These are phyloP conservation scores for Fraxinus dipetala DNA, from an alignment of 305 asterid genomes.

Conservation along the genomic window DNA sequence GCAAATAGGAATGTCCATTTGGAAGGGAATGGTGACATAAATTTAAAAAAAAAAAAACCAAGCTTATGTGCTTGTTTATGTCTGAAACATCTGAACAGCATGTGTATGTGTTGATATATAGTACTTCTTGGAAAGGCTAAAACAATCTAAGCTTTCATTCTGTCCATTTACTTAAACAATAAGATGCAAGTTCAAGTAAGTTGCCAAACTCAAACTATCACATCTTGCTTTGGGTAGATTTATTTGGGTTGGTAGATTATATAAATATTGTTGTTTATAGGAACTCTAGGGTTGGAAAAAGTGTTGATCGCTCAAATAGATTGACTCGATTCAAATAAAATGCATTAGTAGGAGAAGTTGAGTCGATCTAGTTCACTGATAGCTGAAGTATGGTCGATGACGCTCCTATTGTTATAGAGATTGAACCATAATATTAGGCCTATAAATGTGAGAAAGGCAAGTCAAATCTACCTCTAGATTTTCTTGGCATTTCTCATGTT, in stretches of 20 bases:
- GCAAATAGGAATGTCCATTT: conserved; percentile 21
- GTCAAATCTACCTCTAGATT: neutral
- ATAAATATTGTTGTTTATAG: neutral
- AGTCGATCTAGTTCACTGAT: no score
- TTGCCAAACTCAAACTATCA: neutral
- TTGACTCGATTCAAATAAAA: neutral
- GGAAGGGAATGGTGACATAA: conserved; percentile 22
- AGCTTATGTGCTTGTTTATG: neutral
- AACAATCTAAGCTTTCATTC: neutral
- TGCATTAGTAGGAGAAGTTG: neutral
- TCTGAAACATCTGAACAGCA: conserved; percentile 1
- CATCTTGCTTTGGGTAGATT: neutral
- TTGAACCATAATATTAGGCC: no score
- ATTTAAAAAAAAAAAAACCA: neutral
- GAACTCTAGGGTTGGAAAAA: neutral
- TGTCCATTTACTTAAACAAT: neutral
- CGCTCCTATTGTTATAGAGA: neutral
- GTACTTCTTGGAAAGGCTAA: neutral
- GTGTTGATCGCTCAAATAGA: neutral
- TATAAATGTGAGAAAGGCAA: neutral
- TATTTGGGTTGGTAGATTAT: neutral
- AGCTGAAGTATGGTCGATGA: neutral
- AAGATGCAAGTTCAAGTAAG: neutral
- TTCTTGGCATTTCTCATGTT: neutral
- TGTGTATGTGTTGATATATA: neutral